Conservation (phyloP, 345 rosid species). For the Cochlearia excelsa region DNA sequence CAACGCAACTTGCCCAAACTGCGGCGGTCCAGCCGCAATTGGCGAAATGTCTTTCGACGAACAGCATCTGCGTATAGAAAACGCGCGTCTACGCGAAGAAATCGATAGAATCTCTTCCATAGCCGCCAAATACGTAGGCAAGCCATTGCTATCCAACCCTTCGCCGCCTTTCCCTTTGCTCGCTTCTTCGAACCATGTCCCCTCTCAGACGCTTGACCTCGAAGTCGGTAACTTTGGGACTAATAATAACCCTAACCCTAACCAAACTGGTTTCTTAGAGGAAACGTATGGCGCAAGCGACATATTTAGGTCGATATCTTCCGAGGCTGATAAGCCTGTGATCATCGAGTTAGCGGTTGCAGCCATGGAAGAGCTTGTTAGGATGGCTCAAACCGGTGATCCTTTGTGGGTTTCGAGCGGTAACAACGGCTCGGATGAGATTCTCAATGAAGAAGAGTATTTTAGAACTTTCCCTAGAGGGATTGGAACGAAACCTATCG, state of each 20-base stretch:
- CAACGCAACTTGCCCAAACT: constrained; percentile 75
- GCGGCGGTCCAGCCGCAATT: constrained; percentile 81
- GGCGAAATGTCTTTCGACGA: constrained; percentile 99
- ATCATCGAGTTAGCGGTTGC: constrained; percentile 93
- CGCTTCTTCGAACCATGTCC: constrained; percentile 44
- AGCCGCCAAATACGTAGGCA: constrained; percentile 83
- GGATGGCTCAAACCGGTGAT: constrained; percentile 77
- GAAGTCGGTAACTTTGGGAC: constrained; percentile 54
- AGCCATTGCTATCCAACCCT: constrained; percentile 45
- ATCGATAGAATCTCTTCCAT: constrained; percentile 81
- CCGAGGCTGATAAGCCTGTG: constrained; percentile 84
- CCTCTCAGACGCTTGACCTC: constrained; percentile 60
- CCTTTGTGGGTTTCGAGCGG: constrained; percentile 68
- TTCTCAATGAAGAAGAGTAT: constrained; percentile 79
- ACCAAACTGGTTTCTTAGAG: constrained; percentile 64
- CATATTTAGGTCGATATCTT: constrained; percentile 48
- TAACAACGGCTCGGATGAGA: constrained; percentile 35
- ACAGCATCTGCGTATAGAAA: constrained; percentile 91
- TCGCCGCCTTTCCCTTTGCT: constrained; percentile 33
- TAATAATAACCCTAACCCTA: too few species aligned
- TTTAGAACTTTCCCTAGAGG: constrained; percentile 79
- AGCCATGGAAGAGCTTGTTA: constrained; percentile 91
- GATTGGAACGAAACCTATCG: constrained; percentile 77
- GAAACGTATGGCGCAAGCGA: constrained; percentile 77
- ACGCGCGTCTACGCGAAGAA: constrained; percentile 89